phyloP scores from a whole-genome alignment of 345 rosid genomes.

The Eucalyptus cloeziana region DNA sequence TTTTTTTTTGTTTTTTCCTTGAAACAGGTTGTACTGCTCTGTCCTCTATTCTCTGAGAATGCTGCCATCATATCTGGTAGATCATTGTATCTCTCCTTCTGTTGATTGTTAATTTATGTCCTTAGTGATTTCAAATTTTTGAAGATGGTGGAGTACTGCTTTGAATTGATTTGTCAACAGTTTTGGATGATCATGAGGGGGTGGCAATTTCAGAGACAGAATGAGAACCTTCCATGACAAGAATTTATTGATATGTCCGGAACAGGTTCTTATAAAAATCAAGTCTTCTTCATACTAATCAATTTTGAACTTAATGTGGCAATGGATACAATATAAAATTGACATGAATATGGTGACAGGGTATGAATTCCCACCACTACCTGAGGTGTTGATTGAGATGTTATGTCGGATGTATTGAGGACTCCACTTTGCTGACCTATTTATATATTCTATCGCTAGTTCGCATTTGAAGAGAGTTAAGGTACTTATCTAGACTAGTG shows the following conservation, averaged over 20 bases:
- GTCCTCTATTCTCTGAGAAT: not conserved
- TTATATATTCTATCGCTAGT: not conserved
- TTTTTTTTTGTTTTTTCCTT: too few relatives aligned
- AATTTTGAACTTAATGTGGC: not conserved
- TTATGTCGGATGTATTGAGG: not conserved
- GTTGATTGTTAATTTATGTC: not conserved
- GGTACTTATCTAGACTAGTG: not conserved
- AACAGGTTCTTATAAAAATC: not conserved
- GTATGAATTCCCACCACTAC: not conserved
- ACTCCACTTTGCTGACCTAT: not conserved
- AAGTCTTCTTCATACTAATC: not conserved
- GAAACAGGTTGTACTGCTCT: not conserved
- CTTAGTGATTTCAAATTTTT: not conserved
- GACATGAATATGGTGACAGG: not conserved
- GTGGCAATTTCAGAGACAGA: not conserved
- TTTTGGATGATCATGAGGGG: not conserved
- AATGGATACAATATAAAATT: not conserved
- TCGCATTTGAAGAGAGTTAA: not conserved
- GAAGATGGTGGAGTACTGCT: not conserved
- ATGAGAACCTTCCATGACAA: not conserved
- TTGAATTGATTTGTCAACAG: not conserved
- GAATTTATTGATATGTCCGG: not conserved
- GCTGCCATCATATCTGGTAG: not conserved
- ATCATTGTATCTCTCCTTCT: not conserved
- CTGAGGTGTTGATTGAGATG: not conserved